Conservation (phyloP, 345 rosid species). For the Gossypium bickii region DNA sequence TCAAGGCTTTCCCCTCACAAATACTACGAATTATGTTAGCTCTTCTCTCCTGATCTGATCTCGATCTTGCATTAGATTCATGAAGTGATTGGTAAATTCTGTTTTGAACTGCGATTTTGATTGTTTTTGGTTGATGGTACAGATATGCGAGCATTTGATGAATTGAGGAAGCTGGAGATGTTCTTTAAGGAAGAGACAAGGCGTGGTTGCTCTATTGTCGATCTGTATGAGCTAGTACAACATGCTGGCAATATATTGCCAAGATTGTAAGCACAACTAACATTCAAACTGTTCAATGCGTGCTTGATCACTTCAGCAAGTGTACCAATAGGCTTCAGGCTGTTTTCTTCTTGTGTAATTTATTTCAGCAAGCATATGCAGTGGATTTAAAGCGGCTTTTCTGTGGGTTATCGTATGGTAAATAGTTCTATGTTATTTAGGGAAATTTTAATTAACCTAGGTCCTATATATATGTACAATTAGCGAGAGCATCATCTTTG, state of each 20-base stretch:
- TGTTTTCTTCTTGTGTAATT: neutral
- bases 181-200: constrained; percentile 92
- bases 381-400: neutral
- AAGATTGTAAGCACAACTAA: constrained; percentile 61
- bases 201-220: constrained; percentile 91
- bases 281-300: constrained; percentile 3
- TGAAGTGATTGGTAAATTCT: neutral
- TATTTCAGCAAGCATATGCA: neutral
- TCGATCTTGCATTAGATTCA: constrained; percentile 6
- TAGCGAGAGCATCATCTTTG: neutral
- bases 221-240: constrained; percentile 94
- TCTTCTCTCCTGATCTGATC: constrained; percentile 22
- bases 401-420: neutral
- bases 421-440: neutral
- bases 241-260: constrained; percentile 98
- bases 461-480: neutral
- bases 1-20: constrained; percentile 96
- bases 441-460: neutral
- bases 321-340: neutral
- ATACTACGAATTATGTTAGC: constrained; percentile 89
- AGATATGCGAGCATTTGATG: constrained; percentile 99
- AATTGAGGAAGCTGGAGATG: constrained; percentile 85
- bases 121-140: constrained; percentile 17
- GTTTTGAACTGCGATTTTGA: neutral
- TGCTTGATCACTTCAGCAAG: neutral